Evolutionary conservation across 805 yeast species (phyloP).

Genomic region (Yamadazyma olivae): DNA sequence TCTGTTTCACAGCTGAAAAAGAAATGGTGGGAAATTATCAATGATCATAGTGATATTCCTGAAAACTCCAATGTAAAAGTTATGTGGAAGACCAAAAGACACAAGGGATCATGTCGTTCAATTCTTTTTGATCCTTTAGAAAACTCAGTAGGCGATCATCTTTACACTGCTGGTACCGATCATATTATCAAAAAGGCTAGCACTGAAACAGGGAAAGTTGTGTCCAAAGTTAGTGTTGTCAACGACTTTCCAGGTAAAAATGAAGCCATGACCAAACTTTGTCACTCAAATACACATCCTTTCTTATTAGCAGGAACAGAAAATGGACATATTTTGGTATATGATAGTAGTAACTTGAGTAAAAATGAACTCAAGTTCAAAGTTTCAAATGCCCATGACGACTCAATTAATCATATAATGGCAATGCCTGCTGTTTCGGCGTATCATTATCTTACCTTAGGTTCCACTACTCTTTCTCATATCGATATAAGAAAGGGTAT

Average conservation of each 20-base stretch:
- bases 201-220: slow-evolving; percentile 72
- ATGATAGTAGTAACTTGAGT: slow-evolving; percentile 56
- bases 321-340: slow-evolving; percentile 60
- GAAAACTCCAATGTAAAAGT: slow-evolving; percentile 27
- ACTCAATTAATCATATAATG: slow-evolving; percentile 71
- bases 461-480: slow-evolving; percentile 76
- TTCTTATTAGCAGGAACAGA: slow-evolving; percentile 65
- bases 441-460: slow-evolving; percentile 75
- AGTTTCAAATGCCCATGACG: slow-evolving; percentile 63
- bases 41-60: slow-evolving; percentile 22
- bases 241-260: slow-evolving; percentile 17
- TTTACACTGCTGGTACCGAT: slow-evolving; percentile 79
- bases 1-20: slow-evolving; percentile 32
- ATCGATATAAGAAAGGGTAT: slow-evolving; percentile 76
- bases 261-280: slow-evolving; percentile 41
- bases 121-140: slow-evolving; percentile 58
- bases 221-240: slow-evolving; percentile 43
- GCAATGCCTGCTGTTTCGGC: slow-evolving; percentile 69
- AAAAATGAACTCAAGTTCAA: slow-evolving; percentile 38
- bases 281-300: slow-evolving; percentile 45
- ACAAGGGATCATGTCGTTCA: slow-evolving; percentile 82
- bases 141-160: slow-evolving; percentile 41
- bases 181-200: slow-evolving; percentile 72
- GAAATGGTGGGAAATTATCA: slow-evolving; percentile 46
- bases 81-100: slow-evolving; percentile 86